Evolutionary conservation across 2,329 filamentous ascomycete species (phyloP).

Genomic region (Exserohilum turcica): DNA sequence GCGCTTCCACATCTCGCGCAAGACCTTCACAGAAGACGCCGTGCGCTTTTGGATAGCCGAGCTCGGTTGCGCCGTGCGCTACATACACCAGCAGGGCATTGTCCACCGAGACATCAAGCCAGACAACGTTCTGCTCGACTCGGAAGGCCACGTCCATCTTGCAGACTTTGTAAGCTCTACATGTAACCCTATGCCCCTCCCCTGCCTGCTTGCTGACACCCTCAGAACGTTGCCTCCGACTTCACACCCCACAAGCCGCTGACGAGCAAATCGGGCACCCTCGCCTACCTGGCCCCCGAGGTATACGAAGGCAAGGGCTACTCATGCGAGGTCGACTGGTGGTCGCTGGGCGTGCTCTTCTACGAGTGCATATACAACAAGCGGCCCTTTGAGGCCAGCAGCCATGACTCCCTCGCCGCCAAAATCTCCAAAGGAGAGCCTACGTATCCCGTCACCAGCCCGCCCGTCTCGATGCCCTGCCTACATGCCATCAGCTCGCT

Average conservation of each 20-base stretch:
- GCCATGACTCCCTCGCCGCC: constrained; percentile 77
- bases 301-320: constrained; percentile 93
- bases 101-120: constrained; percentile 52
- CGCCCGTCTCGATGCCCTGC: constrained; percentile 85
- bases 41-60: constrained; percentile 97
- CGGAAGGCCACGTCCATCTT: constrained; percentile 79
- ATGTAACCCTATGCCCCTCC: background rate
- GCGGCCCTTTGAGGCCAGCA: constrained; percentile 92
- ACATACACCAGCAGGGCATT: constrained; percentile 51
- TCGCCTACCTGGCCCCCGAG: constrained; percentile 94
- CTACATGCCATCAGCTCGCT: constrained; percentile 85
- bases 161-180: constrained; percentile 82
- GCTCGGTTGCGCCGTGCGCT: constrained; percentile 82
- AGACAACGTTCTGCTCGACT: constrained; percentile 50
- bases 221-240: constrained; percentile 93
- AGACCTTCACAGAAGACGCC: constrained; percentile 96
- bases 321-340: constrained; percentile 92
- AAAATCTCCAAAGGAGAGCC: constrained; percentile 82
- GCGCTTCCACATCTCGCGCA: constrained; percentile 95
- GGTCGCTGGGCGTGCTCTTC: constrained; percentile 96
- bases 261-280: constrained; percentile 93
- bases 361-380: constrained; percentile 99
- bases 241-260: constrained; percentile 79
- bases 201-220: constrained; percentile 42
- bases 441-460: constrained; percentile 89